Evolutionary conservation across 495 filamentous ascomycete genomes (phyloP).

Genomic region (Penicillium lagena): DNA sequence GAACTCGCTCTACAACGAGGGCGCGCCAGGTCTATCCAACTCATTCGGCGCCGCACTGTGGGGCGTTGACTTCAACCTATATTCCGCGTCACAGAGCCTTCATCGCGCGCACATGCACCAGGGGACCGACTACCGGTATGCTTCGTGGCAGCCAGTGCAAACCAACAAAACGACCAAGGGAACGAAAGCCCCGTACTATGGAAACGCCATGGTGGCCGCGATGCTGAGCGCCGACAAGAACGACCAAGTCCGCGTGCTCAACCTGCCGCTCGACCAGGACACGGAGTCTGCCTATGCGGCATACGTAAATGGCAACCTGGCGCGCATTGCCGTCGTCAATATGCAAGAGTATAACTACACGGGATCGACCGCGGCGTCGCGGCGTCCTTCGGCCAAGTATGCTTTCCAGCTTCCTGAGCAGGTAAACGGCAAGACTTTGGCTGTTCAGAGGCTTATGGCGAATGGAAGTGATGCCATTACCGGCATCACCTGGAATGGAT

Average conservation of each 20-base stretch:
- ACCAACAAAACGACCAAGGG: conserved; percentile 29
- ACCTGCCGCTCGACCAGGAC: conserved; percentile 36
- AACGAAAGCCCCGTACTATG: conserved; percentile 11
- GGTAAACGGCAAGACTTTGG: conserved; percentile 7
- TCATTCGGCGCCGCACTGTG: conserved; percentile 67
- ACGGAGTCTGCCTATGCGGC: conserved; percentile 53
- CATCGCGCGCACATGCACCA: conserved; percentile 17
- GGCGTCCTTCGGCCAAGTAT: conserved; percentile 34
- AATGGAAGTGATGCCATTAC: conserved; percentile 60
- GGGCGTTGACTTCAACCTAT: conserved; percentile 61
- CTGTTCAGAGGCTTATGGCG: conserved; percentile 46
- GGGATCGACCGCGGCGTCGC: conserved; percentile 11
- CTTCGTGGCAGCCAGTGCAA: conserved; percentile 18
- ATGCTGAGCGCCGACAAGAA: conserved; percentile 4
- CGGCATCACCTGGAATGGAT: conserved; percentile 56
- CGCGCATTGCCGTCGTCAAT: conserved; percentile 52
- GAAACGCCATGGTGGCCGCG: conserved; percentile 12
- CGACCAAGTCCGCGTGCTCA: conserved; percentile 17
- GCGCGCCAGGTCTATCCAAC: conserved; percentile 56
- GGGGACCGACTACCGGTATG: conserved; percentile 15
- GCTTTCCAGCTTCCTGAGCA: conserved; percentile 32
- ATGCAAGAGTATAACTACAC: conserved; percentile 56
- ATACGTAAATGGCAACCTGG: conserved; percentile 40
- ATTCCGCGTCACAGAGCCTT: conserved; percentile 35
- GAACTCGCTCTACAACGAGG: conserved; percentile 61